These are phyloP conservation scores for Oxyria digyna DNA, from an alignment of 148 eudicot genomes.

Conservation along the genomic window DNA sequence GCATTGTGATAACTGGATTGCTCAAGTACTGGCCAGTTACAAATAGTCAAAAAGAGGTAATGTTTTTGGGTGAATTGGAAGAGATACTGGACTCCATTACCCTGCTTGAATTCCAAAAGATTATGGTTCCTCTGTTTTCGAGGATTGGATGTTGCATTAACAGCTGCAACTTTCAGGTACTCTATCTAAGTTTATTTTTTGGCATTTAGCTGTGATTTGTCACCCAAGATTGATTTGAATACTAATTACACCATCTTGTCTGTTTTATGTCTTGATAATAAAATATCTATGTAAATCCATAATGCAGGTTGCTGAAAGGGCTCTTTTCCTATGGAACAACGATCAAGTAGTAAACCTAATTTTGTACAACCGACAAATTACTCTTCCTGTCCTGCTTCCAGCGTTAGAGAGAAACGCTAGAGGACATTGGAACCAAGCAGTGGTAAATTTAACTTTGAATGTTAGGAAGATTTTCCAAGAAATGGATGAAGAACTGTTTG, in stretches of 20 bases:
- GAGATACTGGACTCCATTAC: conserved; percentile 78
- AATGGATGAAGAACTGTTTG: conserved; percentile 62
- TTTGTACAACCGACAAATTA: conserved; percentile 55
- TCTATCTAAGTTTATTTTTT: background rate
- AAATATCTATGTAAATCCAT: no score
- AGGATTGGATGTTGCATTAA: conserved; percentile 83
- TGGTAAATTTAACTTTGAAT: conserved; percentile 65
- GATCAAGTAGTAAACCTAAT: conserved; percentile 77
- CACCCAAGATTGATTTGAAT: background rate
- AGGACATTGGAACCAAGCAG: conserved; percentile 87
- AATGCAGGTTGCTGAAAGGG: conserved; percentile 90
- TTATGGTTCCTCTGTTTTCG: conserved; percentile 73
- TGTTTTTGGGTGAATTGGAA: conserved; percentile 81
- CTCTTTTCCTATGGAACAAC: conserved; percentile 85
- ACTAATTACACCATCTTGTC: background rate
- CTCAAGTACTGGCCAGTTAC: conserved; percentile 93
- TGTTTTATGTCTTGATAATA: no score
- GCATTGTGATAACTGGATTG: conserved; percentile 68
- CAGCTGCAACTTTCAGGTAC: conserved; percentile 89
- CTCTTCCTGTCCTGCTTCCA: conserved; percentile 65
- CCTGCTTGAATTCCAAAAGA: conserved; percentile 75
- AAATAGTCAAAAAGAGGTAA: conserved; percentile 85
- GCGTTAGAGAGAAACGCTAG: conserved; percentile 65
- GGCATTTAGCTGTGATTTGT: background rate
- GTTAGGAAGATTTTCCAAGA: conserved; percentile 60